Conservation (phyloP, 805 yeast genomes). For the Wickerhamiella musiphila region DNA sequence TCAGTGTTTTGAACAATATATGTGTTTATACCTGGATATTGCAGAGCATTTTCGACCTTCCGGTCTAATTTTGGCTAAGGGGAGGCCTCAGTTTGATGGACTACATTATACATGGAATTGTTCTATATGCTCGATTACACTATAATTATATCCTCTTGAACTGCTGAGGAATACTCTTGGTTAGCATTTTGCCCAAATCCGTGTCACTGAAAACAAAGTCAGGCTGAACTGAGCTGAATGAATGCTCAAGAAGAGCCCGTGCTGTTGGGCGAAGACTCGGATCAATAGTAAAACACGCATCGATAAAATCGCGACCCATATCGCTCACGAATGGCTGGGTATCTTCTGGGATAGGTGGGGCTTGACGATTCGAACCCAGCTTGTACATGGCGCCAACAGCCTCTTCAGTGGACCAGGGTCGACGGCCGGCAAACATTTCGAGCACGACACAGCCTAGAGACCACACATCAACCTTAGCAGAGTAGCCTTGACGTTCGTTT, state of each 20-base stretch:
- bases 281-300: constrained; percentile 56
- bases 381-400: constrained; percentile 90
- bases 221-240: constrained; percentile 8
- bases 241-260: constrained; percentile 10
- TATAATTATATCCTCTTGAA: no score
- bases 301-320: constrained; percentile 54
- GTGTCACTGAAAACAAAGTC: constrained; percentile 10
- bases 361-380: constrained; percentile 63
- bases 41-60: no score
- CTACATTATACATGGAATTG: no score
- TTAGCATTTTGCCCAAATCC: constrained; percentile 9
- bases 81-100: no score
- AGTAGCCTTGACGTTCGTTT: constrained; percentile 70
- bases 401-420: constrained; percentile 96
- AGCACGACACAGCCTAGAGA: constrained; percentile 91
- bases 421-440: constrained; percentile 93
- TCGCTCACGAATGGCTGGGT: constrained; percentile 44
- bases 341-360: constrained; percentile 95
- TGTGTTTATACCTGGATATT: no score
- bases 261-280: constrained; percentile 89
- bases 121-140: no score
- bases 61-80: no score
- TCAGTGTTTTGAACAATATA: no score
- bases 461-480: constrained; percentile 98
- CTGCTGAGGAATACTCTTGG: neutral